phyloP scores from a whole-genome alignment of 2,329 filamentous ascomycete species.

The Diaporthe longicolla region DNA sequence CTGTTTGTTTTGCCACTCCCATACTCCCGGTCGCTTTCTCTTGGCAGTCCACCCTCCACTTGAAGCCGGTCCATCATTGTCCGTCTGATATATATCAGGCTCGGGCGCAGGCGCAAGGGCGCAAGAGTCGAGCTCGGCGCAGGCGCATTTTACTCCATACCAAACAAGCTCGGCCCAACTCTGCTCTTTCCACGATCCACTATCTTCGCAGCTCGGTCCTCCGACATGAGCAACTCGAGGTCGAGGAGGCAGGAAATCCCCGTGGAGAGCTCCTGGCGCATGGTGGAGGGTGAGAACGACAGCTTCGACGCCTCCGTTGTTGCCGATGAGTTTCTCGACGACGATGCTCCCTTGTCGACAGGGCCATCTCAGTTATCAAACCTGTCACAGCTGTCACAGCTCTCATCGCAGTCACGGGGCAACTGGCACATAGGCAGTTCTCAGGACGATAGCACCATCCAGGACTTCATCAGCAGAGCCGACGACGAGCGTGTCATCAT shows the following conservation, averaged over 20 bases:
- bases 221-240: conserved; percentile 35
- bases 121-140: conserved; percentile 2
- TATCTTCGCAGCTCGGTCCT: background rate
- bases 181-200: background rate
- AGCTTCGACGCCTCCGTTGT: conserved; percentile 71
- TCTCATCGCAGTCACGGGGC: conserved; percentile 48
- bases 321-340: conserved; percentile 59
- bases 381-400: conserved; percentile 50
- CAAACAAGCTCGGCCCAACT: background rate
- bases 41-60: background rate
- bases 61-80: background rate
- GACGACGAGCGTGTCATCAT: conserved; percentile 70
- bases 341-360: conserved; percentile 57
- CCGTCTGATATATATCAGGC: background rate
- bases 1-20: conserved; percentile 38
- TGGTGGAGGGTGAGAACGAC: conserved; percentile 73
- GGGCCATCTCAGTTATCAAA: conserved; percentile 62
- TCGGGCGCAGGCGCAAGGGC: conserved; percentile 10
- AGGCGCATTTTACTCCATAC: background rate
- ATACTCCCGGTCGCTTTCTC: background rate
- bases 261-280: conserved; percentile 71
- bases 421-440: conserved; percentile 60
- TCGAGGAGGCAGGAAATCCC: conserved; percentile 52
- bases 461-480: conserved; percentile 66
- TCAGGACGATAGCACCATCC: conserved; percentile 66